phyloP scores from a whole-genome alignment of 306 rosid species.

The Trifolium dubium region DNA sequence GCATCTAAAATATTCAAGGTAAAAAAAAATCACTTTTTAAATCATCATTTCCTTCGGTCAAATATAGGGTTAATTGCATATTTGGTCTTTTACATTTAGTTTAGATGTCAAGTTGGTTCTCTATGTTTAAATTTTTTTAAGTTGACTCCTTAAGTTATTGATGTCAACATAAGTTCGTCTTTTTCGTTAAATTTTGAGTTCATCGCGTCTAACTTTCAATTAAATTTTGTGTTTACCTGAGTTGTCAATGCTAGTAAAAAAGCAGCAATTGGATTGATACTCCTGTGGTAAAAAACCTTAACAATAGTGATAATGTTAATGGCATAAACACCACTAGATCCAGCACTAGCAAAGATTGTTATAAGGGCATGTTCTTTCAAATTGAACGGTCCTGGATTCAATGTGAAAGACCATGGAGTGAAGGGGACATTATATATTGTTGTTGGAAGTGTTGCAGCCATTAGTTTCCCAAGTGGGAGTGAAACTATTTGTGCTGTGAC shows the following conservation, averaged over 20 bases:
- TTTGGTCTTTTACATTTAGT: too few relatives aligned
- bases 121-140: too few relatives aligned
- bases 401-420: conserved; percentile 60
- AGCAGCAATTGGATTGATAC: conserved; percentile 68
- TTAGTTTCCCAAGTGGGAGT: conserved; percentile 74
- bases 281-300: conserved; percentile 76
- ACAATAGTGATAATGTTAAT: conserved; percentile 75
- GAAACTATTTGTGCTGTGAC: conserved; percentile 76
- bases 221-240: conserved; percentile 52
- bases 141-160: too few relatives aligned
- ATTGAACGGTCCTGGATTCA: conserved; percentile 87
- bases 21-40: background rate
- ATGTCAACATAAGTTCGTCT: too few relatives aligned
- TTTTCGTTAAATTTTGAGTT: too few relatives aligned
- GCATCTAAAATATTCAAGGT: conserved; percentile 59
- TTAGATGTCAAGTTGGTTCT: too few relatives aligned
- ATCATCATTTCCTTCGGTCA: background rate
- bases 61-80: too few relatives aligned
- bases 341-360: conserved; percentile 77
- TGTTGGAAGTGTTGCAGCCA: conserved; percentile 78
- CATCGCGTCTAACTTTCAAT: too few relatives aligned
- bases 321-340: conserved; percentile 77
- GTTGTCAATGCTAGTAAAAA: conserved; percentile 70
- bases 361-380: conserved; percentile 85
- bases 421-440: conserved; percentile 46